These are phyloP conservation scores for Hondaea fermentalgiana DNA, from an alignment of 108 stramenopile species.

Conservation along the genomic window DNA sequence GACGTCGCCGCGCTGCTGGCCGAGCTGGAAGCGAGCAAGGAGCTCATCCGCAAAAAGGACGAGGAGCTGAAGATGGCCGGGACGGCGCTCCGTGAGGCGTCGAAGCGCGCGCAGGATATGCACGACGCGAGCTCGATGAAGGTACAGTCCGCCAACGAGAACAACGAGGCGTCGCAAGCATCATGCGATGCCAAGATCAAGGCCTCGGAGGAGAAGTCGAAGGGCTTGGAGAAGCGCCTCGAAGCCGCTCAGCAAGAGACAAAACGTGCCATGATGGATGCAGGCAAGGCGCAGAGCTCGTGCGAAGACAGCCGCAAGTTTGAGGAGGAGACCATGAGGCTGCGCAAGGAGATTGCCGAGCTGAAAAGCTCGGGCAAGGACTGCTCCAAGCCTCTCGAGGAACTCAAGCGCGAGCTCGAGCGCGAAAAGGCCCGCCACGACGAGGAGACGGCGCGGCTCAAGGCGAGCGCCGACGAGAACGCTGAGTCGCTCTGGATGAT, in stretches of 20 bases:
- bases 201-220: not conserved
- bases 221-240: not conserved
- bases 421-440: not conserved
- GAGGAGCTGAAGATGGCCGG: not conserved
- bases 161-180: not conserved
- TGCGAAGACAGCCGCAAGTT: not conserved
- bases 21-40: no score
- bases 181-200: not conserved
- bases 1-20: no score
- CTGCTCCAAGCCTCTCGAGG: no score
- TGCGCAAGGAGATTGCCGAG: not conserved
- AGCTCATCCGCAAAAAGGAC: not conserved
- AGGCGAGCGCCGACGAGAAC: not conserved
- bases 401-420: not conserved
- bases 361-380: no score
- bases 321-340: not conserved
- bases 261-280: not conserved
- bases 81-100: not conserved
- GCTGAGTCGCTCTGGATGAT: not conserved
- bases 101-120: not conserved
- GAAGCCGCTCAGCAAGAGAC: not conserved
- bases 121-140: not conserved
- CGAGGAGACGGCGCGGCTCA: not conserved
- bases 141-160: not conserved
- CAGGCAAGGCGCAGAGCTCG: not conserved